Evolutionary conservation across 1,284 basidiomycete genomes (phyloP).

Genomic region (Heterobasidion occidentale): DNA sequence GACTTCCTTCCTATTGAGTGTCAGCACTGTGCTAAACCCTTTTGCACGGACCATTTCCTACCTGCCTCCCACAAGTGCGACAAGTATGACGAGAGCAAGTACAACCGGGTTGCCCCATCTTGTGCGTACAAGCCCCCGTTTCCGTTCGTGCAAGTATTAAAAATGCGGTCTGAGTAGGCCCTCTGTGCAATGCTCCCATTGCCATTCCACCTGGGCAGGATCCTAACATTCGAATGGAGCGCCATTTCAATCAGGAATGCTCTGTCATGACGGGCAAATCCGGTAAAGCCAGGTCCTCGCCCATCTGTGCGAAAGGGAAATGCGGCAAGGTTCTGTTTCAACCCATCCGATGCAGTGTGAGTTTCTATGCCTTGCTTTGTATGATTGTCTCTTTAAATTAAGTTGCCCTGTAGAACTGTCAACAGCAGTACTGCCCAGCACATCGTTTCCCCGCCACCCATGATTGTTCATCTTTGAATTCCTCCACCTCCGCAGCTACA

Average conservation of each 20-base stretch:
- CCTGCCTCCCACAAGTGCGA: constrained; percentile 57
- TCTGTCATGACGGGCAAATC: constrained; percentile 54
- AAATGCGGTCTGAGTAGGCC: constrained; percentile 37
- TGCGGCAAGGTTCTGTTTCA: constrained; percentile 69
- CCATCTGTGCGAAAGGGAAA: constrained; percentile 49
- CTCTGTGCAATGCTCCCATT: constrained; percentile 64
- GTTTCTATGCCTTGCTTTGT: constrained; percentile 18
- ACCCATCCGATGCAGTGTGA: constrained; percentile 64
- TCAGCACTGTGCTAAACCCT: constrained; percentile 57
- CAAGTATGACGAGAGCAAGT: constrained; percentile 60
- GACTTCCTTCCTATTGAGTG: constrained; percentile 83
- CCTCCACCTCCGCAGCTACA: constrained; percentile 8
- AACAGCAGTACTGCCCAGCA: constrained; percentile 58
- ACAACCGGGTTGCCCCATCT: constrained; percentile 64
- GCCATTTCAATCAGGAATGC: constrained; percentile 59
- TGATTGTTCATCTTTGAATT: constrained; percentile 31
- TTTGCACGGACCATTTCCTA: constrained; percentile 70
- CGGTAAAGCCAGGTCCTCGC: constrained; percentile 39
- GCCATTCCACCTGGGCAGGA: constrained; percentile 67
- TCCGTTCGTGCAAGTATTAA: background rate
- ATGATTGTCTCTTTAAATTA: background rate
- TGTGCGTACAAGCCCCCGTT: constrained; percentile 40
- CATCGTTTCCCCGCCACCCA: constrained; percentile 72
- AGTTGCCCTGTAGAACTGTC: constrained; percentile 44
- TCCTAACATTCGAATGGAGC: constrained; percentile 70